Conservation (phyloP, 257 asterid genomes). For the Fraxinus anomala region DNA sequence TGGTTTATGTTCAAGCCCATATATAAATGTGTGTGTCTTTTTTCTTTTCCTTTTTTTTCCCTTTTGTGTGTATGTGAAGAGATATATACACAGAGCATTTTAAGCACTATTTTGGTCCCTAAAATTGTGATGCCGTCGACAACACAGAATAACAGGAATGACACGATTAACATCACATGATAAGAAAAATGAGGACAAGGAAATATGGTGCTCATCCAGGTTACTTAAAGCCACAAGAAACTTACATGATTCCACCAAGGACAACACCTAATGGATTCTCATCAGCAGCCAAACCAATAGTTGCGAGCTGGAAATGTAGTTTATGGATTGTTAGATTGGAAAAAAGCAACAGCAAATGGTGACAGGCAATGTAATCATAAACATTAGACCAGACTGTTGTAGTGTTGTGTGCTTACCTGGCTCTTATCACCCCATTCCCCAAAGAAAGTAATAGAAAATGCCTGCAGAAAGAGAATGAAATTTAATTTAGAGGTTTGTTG, state of each 20-base stretch:
- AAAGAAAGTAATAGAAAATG: slow-evolving; percentile 95
- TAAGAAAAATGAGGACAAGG: not conserved
- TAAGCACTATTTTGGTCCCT: not conserved
- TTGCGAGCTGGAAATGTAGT: slow-evolving; percentile 66
- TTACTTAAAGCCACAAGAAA: slow-evolving; percentile 14
- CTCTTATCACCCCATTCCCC: slow-evolving; percentile 99
- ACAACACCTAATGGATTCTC: slow-evolving; percentile 98
- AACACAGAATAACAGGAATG: not conserved
- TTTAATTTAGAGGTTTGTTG: slow-evolving; percentile 10
- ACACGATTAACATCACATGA: slow-evolving; percentile 5
- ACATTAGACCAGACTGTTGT: not conserved
- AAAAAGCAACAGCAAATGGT: slow-evolving; percentile 2
- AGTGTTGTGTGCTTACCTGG: slow-evolving; percentile 54
- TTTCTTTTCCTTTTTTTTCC: too few species aligned
- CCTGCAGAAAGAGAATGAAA: slow-evolving; percentile 48
- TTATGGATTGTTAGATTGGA: slow-evolving; percentile 19
- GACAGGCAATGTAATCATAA: not conserved
- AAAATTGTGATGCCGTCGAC: not conserved
- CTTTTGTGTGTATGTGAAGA: too few species aligned
- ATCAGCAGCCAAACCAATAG: slow-evolving; percentile 99
- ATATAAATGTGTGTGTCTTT: not conserved
- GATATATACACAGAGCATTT: not conserved
- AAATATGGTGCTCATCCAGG: not conserved
- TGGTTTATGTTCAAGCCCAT: not conserved
- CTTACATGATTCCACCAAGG: slow-evolving; percentile 97